A percentile compares a stretch with the other conserved stretches of the same genome.
Evolutionary conservation across 2,329 filamentous ascomycete genomes (phyloP).

Genomic region (Fonsecaea multimorphosa): DNA sequence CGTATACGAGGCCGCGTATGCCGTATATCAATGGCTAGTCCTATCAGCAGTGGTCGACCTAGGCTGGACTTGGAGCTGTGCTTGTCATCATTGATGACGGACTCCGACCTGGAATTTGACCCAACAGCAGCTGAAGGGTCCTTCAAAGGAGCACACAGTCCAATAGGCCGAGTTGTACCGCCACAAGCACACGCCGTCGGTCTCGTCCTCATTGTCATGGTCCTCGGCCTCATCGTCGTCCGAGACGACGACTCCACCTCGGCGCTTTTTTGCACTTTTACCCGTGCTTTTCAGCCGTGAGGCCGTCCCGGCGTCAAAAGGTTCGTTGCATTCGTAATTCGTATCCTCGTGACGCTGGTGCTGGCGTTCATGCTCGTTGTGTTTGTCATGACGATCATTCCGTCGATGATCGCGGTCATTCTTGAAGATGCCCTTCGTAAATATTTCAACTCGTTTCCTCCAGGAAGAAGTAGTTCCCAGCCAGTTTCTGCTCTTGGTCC

Average conservation of each 20-base stretch:
- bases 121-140: not conserved
- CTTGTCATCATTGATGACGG: not conserved
- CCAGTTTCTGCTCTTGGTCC: constrained; percentile 95
- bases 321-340: constrained; percentile 42
- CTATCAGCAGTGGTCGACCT: not conserved
- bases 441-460: constrained; percentile 79
- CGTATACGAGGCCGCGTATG: not conserved
- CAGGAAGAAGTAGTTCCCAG: constrained; percentile 97
- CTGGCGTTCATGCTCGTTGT: constrained; percentile 30
- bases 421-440: constrained; percentile 49
- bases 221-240: constrained; percentile 70
- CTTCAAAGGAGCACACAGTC: not conserved
- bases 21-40: not conserved
- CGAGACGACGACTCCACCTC: constrained; percentile 60
- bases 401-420: constrained; percentile 27
- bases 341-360: constrained; percentile 46
- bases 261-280: constrained; percentile 47
- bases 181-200: constrained; percentile 47
- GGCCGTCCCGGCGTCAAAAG: constrained; percentile 47
- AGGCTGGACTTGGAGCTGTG: not conserved
- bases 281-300: constrained; percentile 51
- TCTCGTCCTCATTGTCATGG: constrained; percentile 69
- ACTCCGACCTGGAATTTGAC: not conserved
- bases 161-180: constrained; percentile 51
- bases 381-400: constrained; percentile 25